Evolutionary conservation across 2,329 filamentous ascomycete species (phyloP), one percentile per base, ranked within the genome.

Genomic region (Atkinsonella hypoxylon): DNA sequence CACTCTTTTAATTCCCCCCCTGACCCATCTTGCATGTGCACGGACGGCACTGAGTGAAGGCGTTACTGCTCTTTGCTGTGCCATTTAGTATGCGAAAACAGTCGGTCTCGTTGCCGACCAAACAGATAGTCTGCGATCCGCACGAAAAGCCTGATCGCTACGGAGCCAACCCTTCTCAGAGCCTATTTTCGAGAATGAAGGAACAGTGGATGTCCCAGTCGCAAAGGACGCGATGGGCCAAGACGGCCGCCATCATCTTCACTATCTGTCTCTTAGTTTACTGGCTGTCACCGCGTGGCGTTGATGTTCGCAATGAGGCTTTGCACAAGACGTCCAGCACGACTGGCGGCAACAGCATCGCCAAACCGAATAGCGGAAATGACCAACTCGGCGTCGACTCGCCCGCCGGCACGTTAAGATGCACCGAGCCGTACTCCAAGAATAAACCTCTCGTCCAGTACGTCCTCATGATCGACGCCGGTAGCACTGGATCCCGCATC

Each of bases 401-500:
- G 26, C 79, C 82, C 9, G 77, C 82, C 61, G 79, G 79, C 58
- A 83, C 86, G 56, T 75, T 79, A 42, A 85, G 81, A 70, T 98
- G 93, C 77, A 82, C 82, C 53, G 87, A 83, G 64, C 89, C 93
- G 41, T 83, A 79, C 71, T 88, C 89, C 60, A 82, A 86, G 62
- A 85, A 89, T 57, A 97, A 96, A 73, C 91, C 93, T 47, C 81
- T 98, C 58, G 84, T 96, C 55, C 93, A 98, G 66, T 98, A 97
- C 72, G 94, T 93, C 54, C 79, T 97, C 62, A 98, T 98, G 93
- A 88, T 98, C 63, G 93, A 98, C 69, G 93, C 93, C 45, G 93
- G 93, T 60, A 97, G 90, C 74, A 97, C 93, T 50, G 93, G 93
- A 54, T 97, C 93, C 54, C 86, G 93, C 60, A 96, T 98, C 65